Evolutionary conservation across 2,329 filamentous ascomycete species (phyloP), one percentile per base, ranked within the genome.

Genomic region (Fusarium albosuccineum): DNA sequence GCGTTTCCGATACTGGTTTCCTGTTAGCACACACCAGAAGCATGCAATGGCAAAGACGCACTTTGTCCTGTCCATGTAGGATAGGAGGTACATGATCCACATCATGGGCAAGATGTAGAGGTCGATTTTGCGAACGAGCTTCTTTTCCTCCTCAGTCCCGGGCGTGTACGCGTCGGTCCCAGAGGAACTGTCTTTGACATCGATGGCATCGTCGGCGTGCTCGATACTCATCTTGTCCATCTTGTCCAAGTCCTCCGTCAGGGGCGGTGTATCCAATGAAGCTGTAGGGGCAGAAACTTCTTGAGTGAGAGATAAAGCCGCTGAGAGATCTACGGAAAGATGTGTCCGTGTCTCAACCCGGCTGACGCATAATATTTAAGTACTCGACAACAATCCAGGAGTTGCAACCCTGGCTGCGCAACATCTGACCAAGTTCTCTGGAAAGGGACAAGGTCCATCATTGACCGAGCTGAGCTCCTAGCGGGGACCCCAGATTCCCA

Each of bases 51-150:
- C 4, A 22, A 3, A 22, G 33, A 81, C 83, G 72, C 81, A 92
- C 91, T 95, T 48, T 89, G 84, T 85, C 30, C 85, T 77, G 74
- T 89, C 87, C 51, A 89, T 81, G 70, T 88, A 89, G 67, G 84
- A 86, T 3, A 89, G 77, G 0, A 89, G 77, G 66, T 88, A 89
- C 46, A 89, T 83, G 73, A 82, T 17, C 78, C 89, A 81, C 89
- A 92, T 62, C 85, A 75, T 78, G 4, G 84, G 84, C 14, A 79
- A 57, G 14, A 79, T 54, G 37, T 66, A 75, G 29, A 84, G 66
- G 10, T 82, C 76, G 68, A 85, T 78, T 71, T 79, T 79, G 37
- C 77, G 74, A 14, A 79, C 73, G 5, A 79, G 72, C 41, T 69
- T 72, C 59, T 72, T 75, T 11, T 79, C 77, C 50, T 77, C 76